phyloP scores from a whole-genome alignment of 306 rosid species.

The Trifolium pratense region DNA sequence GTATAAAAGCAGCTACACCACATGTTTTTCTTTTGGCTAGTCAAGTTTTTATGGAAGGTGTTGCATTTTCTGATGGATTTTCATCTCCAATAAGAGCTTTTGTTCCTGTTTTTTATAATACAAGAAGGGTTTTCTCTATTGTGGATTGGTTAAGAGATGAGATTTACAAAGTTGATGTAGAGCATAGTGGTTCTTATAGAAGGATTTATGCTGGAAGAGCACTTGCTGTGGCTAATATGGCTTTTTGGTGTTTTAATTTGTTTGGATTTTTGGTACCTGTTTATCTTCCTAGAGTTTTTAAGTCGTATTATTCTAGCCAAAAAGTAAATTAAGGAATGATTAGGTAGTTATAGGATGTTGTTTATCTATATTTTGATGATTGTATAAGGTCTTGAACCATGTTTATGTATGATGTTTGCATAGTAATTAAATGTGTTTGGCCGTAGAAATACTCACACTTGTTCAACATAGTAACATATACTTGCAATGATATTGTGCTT shows the following conservation, averaged over 20 bases:
- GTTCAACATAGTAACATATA: no score
- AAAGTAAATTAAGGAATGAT: constrained; percentile 50
- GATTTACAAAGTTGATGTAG: constrained; percentile 54
- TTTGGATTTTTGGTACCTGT: constrained; percentile 89
- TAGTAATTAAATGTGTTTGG: neutral
- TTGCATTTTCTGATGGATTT: constrained; percentile 55
- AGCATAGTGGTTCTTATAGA: constrained; percentile 55
- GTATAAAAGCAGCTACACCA: constrained; percentile 83
- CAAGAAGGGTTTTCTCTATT: constrained; percentile 75
- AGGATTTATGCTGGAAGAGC: constrained; percentile 64
- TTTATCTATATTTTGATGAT: neutral
- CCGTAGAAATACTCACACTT: neutral
- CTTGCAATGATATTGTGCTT: neutral
- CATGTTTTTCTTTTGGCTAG: constrained; percentile 84
- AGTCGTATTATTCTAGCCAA: constrained; percentile 55
- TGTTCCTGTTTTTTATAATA: constrained; percentile 77
- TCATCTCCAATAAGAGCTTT: constrained; percentile 77
- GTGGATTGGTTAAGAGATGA: constrained; percentile 79
- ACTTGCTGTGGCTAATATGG: constrained; percentile 86
- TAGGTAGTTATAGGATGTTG: constrained; percentile 8
- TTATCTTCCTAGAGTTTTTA: constrained; percentile 88
- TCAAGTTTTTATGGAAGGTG: constrained; percentile 90
- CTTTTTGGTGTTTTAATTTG: constrained; percentile 86
- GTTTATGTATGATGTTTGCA: constrained; percentile 8
- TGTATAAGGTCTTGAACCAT: constrained; percentile 44